Base-by-base conservation (phyloP, 495 filamentous ascomycete genomes). In the Podospora australis region DNA sequence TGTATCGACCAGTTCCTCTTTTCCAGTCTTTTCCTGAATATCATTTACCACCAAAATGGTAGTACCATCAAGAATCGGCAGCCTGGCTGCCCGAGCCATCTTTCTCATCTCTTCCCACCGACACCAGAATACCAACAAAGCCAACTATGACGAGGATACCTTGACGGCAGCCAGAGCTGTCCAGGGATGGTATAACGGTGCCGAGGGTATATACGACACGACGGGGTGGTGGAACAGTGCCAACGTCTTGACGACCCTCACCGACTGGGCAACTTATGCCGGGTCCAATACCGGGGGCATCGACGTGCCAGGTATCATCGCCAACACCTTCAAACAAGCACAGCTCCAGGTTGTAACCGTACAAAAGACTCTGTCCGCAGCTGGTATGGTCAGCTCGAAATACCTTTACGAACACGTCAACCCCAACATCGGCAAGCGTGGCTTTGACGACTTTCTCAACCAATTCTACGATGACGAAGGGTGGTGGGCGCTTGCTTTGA, bases 221-320 rank as follows among this genome's bases (percentile, higher is more conserved):
- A 72, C 69, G 21, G 80, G 80, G 2, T 90, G 86, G 86, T 90
- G 86, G 86, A 86, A 88, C 63, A 78, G 76, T 30, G 85, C 80
- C 47, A 90, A 87, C 59, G 74, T 71, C 46, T 62, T 88, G 50
- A 86, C 81, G 2, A 69, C 73, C 20, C 58, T 87, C 29, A 78
- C 73, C 50, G 81, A 88, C 55, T 72, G 83, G 51, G 81, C 80
- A 13, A 50, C 66, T 8, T 29, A 75, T 17, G 60, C 63, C 29
- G 52, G 48, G 1, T 21, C 51, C 5, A 52, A 58, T 25, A 61
- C 63, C 29, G 41, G 54, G 16, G 50, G 48, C 13, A 29, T 74
- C 16, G 56, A 58, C 34, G 57, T 75, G 19, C 46, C 60, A 29
- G 53, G 54, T 44, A 57, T 74, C 44, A 64, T 73, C 19, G 41